Evolutionary conservation across 805 yeast genomes (phyloP).

Genomic region (Pichia paraexigua): DNA sequence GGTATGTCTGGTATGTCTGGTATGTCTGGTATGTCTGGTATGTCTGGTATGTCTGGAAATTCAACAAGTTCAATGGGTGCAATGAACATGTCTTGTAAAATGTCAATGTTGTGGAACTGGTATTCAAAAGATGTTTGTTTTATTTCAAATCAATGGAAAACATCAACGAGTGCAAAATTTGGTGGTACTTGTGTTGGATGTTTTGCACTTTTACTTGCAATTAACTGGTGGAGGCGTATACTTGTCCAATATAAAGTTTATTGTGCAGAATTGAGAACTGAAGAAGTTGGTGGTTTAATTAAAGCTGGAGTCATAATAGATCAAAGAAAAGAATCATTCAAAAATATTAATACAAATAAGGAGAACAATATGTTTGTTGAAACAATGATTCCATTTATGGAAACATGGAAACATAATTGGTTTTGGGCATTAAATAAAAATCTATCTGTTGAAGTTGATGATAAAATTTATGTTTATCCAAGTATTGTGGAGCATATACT

Average conservation of each 20-base stretch:
- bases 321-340: neutral
- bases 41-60: neutral
- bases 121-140: conserved; percentile 13
- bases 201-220: conserved; percentile 8
- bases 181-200: conserved; percentile 18
- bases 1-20: neutral
- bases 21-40: conserved; percentile 1
- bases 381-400: conserved; percentile 8
- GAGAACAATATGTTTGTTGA: conserved; percentile 2
- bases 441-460: conserved; percentile 8
- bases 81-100: conserved; percentile 10
- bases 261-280: conserved; percentile 5
- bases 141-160: conserved; percentile 13
- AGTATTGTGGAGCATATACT: conserved; percentile 12
- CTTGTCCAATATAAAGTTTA: conserved; percentile 9
- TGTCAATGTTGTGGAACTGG: conserved; percentile 21
- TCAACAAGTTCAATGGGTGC: neutral
- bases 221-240: conserved; percentile 17
- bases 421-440: conserved; percentile 9
- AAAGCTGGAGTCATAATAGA: neutral
- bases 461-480: conserved; percentile 13
- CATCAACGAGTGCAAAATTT: conserved; percentile 12
- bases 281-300: conserved; percentile 6
- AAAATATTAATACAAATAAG: neutral
- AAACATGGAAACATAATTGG: conserved; percentile 14